Evolutionary conservation across 345 rosid genomes (phyloP).

Genomic region (Leavenworthia alabamica): DNA sequence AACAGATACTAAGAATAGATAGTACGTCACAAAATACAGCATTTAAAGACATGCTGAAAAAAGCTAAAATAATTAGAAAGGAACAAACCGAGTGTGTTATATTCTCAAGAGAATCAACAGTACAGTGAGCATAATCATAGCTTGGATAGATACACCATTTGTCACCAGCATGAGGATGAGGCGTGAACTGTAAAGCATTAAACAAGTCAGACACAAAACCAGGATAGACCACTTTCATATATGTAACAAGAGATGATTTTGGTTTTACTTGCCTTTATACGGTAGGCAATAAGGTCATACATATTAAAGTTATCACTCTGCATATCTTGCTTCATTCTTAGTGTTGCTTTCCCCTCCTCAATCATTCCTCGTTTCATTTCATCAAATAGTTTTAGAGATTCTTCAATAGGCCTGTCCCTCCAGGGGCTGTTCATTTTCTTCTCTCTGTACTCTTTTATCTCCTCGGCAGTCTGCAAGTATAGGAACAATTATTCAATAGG

Average conservation of each 20-base stretch:
- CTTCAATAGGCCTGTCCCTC: constrained; percentile 86
- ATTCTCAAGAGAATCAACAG: constrained; percentile 87
- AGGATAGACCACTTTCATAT: too few species aligned
- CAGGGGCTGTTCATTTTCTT: constrained; percentile 95
- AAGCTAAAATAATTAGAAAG: too few species aligned
- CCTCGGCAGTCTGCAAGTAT: constrained; percentile 56
- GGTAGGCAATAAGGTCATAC: constrained; percentile 92
- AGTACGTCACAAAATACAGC: too few species aligned
- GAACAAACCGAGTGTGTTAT: constrained; percentile 77
- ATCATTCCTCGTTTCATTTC: constrained; percentile 70
- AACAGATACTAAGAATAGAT: too few species aligned
- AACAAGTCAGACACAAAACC: too few species aligned
- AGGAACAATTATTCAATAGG: not conserved
- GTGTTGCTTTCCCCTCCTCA: constrained; percentile 86
- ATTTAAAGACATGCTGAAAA: too few species aligned
- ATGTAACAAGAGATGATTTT: not conserved
- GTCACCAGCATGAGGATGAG: constrained; percentile 95
- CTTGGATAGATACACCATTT: constrained; percentile 67
- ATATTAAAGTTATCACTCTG: constrained; percentile 84
- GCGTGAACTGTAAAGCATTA: constrained; percentile 53
- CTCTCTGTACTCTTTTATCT: constrained; percentile 79
- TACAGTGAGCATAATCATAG: constrained; percentile 64
- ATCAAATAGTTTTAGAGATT: constrained; percentile 80
- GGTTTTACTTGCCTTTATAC: constrained; percentile 74
- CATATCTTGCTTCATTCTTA: constrained; percentile 97